Evolutionary conservation across 2,329 filamentous ascomycete genomes (phyloP).

Genomic region (Laburnicola sp.): DNA sequence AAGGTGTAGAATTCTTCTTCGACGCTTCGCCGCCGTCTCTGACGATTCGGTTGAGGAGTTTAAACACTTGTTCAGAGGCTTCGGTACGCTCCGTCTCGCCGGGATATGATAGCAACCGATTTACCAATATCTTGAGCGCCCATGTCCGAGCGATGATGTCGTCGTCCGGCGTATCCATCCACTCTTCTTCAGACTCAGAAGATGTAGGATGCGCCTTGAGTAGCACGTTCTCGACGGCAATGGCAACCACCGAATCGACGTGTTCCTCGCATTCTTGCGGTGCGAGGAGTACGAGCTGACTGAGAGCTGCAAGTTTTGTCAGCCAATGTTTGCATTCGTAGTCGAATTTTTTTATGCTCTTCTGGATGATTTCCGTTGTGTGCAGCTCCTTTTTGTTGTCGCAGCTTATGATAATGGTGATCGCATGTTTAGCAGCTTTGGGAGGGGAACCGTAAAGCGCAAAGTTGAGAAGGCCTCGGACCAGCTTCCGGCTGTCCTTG

Average conservation of each 20-base stretch:
- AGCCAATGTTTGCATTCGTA: constrained; percentile 76
- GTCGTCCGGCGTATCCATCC: constrained; percentile 67
- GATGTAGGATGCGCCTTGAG: constrained; percentile 65
- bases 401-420: constrained; percentile 82
- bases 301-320: constrained; percentile 69
- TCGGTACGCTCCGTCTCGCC: constrained; percentile 51
- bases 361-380: constrained; percentile 78
- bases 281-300: constrained; percentile 75
- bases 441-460: constrained; percentile 80
- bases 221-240: constrained; percentile 75
- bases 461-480: constrained; percentile 79
- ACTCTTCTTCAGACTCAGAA: constrained; percentile 55
- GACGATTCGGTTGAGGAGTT: constrained; percentile 76
- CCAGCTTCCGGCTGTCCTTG: constrained; percentile 71
- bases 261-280: constrained; percentile 69
- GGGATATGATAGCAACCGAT: constrained; percentile 69
- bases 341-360: constrained; percentile 72
- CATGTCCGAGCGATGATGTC: constrained; percentile 82
- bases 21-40: constrained; percentile 77
- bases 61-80: constrained; percentile 69
- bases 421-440: constrained; percentile 87
- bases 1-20: constrained; percentile 71
- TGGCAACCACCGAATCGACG: constrained; percentile 75
- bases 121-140: constrained; percentile 83
- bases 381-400: constrained; percentile 80